Conservation (phyloP, 352 stramenopile genomes). For the Thalassiosira exigua region DNA sequence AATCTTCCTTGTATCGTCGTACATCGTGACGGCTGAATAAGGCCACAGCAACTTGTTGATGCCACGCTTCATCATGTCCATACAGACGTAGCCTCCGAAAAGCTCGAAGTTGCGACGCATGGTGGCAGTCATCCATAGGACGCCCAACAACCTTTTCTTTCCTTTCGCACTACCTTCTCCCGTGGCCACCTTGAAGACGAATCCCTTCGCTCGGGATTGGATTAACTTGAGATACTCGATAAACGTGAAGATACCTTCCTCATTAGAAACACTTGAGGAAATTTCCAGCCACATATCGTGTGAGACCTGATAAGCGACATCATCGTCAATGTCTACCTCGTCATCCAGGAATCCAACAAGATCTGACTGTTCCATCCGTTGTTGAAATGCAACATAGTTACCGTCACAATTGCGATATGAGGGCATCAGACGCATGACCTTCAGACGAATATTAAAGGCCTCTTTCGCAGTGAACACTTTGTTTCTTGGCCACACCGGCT, state of each 20-base stretch:
- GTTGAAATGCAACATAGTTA: conserved; percentile 3
- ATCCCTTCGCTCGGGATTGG: not conserved
- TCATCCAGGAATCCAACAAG: conserved; percentile 7
- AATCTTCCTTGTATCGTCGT: conserved; percentile 6
- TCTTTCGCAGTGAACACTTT: not conserved
- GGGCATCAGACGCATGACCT: conserved; percentile 12
- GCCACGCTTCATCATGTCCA: conserved; percentile 14
- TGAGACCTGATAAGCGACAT: conserved; percentile 5
- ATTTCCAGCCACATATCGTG: conserved; percentile 23
- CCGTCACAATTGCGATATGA: not conserved
- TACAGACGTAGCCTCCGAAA: conserved; percentile 5
- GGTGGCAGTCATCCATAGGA: conserved; percentile 15
- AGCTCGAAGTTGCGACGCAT: conserved; percentile 16
- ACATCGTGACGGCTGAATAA: conserved; percentile 13
- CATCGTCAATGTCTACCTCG: conserved; percentile 13
- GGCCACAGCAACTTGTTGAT: conserved; percentile 28
- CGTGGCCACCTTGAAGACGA: conserved; percentile 4
- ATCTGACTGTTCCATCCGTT: not conserved
- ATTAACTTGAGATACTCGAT: conserved; percentile 15
- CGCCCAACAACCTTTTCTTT: no score
- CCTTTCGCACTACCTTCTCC: conserved; percentile 1
- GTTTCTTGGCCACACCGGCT: conserved; percentile 11
- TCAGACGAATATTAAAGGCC: conserved; percentile 12
- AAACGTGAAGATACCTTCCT: conserved; percentile 12
- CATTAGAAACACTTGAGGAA: not conserved